These are phyloP conservation scores for Aspergillus campestris DNA, from an alignment of 495 filamentous ascomycete genomes.

Conservation along the genomic window DNA sequence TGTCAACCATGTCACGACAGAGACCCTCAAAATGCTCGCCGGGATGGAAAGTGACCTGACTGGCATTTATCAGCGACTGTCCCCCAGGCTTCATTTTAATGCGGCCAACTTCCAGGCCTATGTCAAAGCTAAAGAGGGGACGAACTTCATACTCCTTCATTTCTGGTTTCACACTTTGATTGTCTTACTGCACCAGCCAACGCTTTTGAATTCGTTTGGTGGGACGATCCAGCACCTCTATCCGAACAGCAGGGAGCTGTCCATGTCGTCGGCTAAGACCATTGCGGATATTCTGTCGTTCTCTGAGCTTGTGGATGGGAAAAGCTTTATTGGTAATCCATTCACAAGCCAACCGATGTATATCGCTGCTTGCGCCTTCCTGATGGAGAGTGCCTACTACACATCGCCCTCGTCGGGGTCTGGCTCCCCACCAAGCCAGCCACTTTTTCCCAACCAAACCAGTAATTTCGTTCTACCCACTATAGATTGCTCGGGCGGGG, in stretches of 20 bases:
- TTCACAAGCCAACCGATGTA: conserved; percentile 88
- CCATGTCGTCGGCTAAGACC: conserved; percentile 82
- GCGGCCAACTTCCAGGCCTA: conserved; percentile 70
- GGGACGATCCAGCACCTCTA: conserved; percentile 60
- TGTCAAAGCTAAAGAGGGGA: conserved; percentile 65
- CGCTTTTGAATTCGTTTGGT: conserved; percentile 67
- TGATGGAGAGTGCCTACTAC: conserved; percentile 64
- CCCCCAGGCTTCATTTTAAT: conserved; percentile 67
- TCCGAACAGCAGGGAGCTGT: conserved; percentile 68
- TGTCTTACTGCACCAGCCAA: conserved; percentile 75
- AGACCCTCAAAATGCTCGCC: conserved; percentile 58
- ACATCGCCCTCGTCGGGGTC: conserved; percentile 28
- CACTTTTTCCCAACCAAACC: conserved; percentile 29
- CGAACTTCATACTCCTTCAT: conserved; percentile 79
- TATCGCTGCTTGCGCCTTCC: conserved; percentile 77
- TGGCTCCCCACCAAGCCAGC: conserved; percentile 21
- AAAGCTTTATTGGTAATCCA: conserved; percentile 74
- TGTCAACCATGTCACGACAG: conserved; percentile 61
- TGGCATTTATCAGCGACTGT: conserved; percentile 66
- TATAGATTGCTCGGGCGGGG: conserved; percentile 23
- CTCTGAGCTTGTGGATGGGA: conserved; percentile 68
- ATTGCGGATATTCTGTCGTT: conserved; percentile 79
- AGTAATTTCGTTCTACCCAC: conserved; percentile 36
- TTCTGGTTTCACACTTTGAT: conserved; percentile 89
- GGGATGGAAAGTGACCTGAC: conserved; percentile 72